A percentile compares a stretch with the other conserved stretches of the same genome.
Evolutionary conservation across 805 yeast species (phyloP).

Genomic region (baker's yeast (Saccharomyces cerevisiae)): DNA sequence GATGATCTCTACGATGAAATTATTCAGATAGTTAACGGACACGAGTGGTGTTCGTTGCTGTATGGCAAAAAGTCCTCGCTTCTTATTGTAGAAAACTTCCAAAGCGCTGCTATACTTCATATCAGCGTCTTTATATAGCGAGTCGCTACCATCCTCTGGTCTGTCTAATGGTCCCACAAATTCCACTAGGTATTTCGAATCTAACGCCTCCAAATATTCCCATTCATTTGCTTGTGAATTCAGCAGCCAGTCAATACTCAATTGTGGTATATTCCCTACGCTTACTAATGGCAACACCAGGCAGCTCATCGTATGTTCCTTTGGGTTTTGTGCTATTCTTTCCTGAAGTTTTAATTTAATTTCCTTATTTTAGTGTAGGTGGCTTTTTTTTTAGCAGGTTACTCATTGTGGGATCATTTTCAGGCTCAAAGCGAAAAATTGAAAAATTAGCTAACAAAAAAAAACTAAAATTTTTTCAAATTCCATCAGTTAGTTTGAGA

Average conservation of each 20-base stretch:
- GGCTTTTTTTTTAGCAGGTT: neutral
- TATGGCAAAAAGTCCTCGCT: slow-evolving; percentile 43
- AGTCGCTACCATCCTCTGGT: slow-evolving; percentile 9
- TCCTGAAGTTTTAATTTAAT: neutral
- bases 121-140: slow-evolving; percentile 1
- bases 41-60: slow-evolving; percentile 82
- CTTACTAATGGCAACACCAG: slow-evolving; percentile 76
- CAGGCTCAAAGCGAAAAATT: neutral
- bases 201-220: slow-evolving; percentile 45
- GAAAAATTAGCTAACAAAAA: neutral
- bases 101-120: slow-evolving; percentile 46
- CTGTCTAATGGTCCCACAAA: slow-evolving; percentile 74
- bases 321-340: neutral
- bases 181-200: slow-evolving; percentile 61
- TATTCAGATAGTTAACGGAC: slow-evolving; percentile 45
- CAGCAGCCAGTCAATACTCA: slow-evolving; percentile 63
- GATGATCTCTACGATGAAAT: slow-evolving; percentile 45
- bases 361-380: neutral
- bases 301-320: neutral
- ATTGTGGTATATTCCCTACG: slow-evolving; percentile 84
- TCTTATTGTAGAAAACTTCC: slow-evolving; percentile 49
- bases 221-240: slow-evolving; percentile 37
- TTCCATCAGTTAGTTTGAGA: neutral
- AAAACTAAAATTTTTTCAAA: neutral
- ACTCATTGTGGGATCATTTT: neutral